A percentile compares a stretch with the other conserved stretches of the same genome.
These are phyloP conservation scores for Discostella stelligeroides DNA, from an alignment of 108 stramenopile genomes.

Conservation along the genomic window DNA sequence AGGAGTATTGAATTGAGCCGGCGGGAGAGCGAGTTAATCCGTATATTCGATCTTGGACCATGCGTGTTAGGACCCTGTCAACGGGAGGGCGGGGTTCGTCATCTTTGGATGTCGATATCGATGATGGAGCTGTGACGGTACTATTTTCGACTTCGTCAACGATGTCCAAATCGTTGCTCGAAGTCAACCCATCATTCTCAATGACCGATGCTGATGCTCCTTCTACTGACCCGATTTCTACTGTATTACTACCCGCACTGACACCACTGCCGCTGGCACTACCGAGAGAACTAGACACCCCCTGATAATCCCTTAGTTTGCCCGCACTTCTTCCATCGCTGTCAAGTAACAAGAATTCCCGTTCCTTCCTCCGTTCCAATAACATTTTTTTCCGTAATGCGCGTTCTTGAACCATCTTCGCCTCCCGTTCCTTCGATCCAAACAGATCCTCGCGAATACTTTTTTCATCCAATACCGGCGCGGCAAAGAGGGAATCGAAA, in stretches of 20 bases:
- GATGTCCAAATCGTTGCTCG: slow-evolving; percentile 1
- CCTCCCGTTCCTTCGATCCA: slow-evolving; percentile 40
- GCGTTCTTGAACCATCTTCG: slow-evolving; percentile 1
- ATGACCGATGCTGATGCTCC: neutral
- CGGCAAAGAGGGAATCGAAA: slow-evolving; percentile 83
- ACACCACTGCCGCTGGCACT: too few species aligned
- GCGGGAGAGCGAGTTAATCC: slow-evolving; percentile 58
- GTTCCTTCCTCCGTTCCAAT: slow-evolving; percentile 13
- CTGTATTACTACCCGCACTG: too few species aligned
- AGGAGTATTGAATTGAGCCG: slow-evolving; percentile 60
- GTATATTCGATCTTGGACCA: slow-evolving; percentile 80
- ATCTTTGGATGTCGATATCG: neutral
- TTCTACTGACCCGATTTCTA: neutral
- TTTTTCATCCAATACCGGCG: slow-evolving; percentile 73
- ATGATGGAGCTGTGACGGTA: neutral
- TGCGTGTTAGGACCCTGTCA: slow-evolving; percentile 65
- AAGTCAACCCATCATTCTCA: neutral
- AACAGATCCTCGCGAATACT: slow-evolving; percentile 74
- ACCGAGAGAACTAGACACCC: too few species aligned
- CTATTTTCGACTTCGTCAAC: slow-evolving; percentile 15
- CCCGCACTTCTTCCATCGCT: neutral
- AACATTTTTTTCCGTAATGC: neutral
- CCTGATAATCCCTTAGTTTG: neutral
- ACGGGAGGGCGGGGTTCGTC: too few species aligned
- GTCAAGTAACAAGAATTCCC: too few species aligned